A percentile compares a stretch with the other conserved stretches of the same genome.
Conservation (phyloP, 2,329 filamentous ascomycete genomes). For the Penicillium sp. region DNA sequence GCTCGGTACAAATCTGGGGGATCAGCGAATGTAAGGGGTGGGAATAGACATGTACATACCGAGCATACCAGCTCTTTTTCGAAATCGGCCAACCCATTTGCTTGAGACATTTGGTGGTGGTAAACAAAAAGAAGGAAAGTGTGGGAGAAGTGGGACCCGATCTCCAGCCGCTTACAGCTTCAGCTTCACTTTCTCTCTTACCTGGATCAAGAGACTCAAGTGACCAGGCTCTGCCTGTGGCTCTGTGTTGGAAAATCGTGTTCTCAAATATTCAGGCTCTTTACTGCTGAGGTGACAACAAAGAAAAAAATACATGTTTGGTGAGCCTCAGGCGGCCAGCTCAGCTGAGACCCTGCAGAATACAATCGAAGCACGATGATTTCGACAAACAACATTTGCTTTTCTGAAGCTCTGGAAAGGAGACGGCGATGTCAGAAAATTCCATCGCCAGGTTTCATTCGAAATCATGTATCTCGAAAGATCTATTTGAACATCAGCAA, state of each 20-base stretch:
- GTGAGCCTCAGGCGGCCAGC: neutral
- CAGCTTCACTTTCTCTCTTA: neutral
- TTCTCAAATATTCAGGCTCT: too few relatives aligned
- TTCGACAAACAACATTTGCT: neutral
- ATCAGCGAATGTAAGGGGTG: slow-evolving; percentile 17
- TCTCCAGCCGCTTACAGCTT: slow-evolving; percentile 9
- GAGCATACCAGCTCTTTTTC: slow-evolving; percentile 96
- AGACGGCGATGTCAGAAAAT: neutral
- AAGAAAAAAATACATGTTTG: too few relatives aligned
- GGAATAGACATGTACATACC: slow-evolving; percentile 59
- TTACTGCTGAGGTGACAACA: too few relatives aligned
- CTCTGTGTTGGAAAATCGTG: too few relatives aligned
- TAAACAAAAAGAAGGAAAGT: slow-evolving; percentile 1
- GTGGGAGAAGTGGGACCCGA: slow-evolving; percentile 10
- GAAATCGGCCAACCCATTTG: slow-evolving; percentile 61
- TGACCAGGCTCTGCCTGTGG: too few relatives aligned
- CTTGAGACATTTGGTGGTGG: slow-evolving; percentile 8
- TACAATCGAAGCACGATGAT: neutral
- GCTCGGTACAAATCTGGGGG: slow-evolving; percentile 87
- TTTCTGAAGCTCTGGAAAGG: neutral
- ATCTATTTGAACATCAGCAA: neutral
- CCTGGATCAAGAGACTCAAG: too few relatives aligned
- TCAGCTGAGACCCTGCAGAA: neutral
- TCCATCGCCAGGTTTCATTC: neutral
- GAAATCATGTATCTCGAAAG: neutral